A percentile compares a stretch with the other conserved stretches of the same genome.
These are phyloP conservation scores for Capsicum pubescens DNA, from an alignment of 257 asterid species.

Conservation along the genomic window DNA sequence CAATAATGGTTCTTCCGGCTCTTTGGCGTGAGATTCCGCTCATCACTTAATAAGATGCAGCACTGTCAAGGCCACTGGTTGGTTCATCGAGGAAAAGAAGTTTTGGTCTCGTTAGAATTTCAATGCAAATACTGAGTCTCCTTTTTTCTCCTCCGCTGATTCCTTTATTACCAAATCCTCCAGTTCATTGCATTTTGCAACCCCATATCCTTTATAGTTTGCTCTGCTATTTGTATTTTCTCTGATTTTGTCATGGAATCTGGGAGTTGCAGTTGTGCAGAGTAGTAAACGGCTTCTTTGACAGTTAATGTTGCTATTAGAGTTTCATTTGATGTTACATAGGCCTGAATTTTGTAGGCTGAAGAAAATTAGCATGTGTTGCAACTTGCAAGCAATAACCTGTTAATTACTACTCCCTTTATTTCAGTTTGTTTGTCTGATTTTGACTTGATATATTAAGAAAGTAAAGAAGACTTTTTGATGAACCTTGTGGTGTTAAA, in stretches of 20 bases:
- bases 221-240: conserved; percentile 38
- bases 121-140: conserved; percentile 41
- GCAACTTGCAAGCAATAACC: neutral
- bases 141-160: conserved; percentile 40
- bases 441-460: neutral
- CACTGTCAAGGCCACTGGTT: conserved; percentile 42
- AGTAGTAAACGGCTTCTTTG: conserved; percentile 38
- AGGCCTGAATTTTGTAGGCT: conserved; percentile 26
- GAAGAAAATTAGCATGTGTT: neutral
- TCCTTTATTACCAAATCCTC: conserved; percentile 36
- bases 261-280: conserved; percentile 40
- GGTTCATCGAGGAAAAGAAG: conserved; percentile 44
- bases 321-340: conserved; percentile 39
- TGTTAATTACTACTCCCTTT: neutral
- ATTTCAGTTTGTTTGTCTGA: too few relatives aligned
- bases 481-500: too few relatives aligned
- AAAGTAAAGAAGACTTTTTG: too few relatives aligned
- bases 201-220: conserved; percentile 37
- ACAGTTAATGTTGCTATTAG: conserved; percentile 36
- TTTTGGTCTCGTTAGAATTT: conserved; percentile 31
- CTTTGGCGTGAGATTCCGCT: conserved; percentile 30
- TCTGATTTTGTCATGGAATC: conserved; percentile 31
- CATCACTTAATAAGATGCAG: conserved; percentile 43
- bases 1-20: conserved; percentile 27
- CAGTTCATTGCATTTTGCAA: conserved; percentile 34